Percentiles rank a stretch among this genome's conserved stretches.
These are phyloP conservation scores for Kurtzmaniella fragi DNA, from an alignment of 805 yeast genomes.

Conservation along the genomic window DNA sequence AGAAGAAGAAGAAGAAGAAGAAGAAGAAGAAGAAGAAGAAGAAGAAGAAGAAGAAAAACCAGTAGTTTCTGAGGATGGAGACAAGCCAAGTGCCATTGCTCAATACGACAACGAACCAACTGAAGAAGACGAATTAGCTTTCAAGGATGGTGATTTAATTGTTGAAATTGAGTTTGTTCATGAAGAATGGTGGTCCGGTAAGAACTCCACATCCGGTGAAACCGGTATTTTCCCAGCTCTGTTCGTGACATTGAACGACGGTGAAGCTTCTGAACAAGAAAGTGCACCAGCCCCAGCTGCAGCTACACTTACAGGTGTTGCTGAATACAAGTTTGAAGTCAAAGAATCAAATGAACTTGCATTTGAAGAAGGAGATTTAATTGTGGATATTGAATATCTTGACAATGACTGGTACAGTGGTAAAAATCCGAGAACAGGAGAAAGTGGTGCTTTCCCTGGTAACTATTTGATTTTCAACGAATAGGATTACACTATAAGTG, in stretches of 20 bases:
- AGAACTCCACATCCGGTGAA: slow-evolving; percentile 37
- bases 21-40: slow-evolving; percentile 12
- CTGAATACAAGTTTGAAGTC: slow-evolving; percentile 79
- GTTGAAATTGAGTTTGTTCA: slow-evolving; percentile 65
- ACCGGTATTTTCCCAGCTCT: slow-evolving; percentile 55
- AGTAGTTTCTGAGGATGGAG: slow-evolving; percentile 6
- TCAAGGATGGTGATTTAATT: slow-evolving; percentile 62
- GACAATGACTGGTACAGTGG: slow-evolving; percentile 99
- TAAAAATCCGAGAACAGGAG: slow-evolving; percentile 58
- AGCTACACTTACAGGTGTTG: slow-evolving; percentile 43
- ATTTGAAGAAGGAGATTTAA: slow-evolving; percentile 78
- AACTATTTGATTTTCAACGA: slow-evolving; percentile 58
- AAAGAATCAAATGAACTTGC: slow-evolving; percentile 88
- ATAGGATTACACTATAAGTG: slow-evolving; percentile 23
- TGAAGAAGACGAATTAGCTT: slow-evolving; percentile 70
- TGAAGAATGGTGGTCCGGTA: slow-evolving; percentile 68
- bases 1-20: slow-evolving; percentile 12
- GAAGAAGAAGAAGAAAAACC: slow-evolving; percentile 12
- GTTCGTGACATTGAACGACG: slow-evolving; percentile 36
- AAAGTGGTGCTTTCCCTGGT: slow-evolving; percentile 84
- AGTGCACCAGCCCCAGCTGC: slow-evolving; percentile 11
- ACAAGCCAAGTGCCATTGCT: slow-evolving; percentile 57
- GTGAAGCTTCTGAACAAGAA: slow-evolving; percentile 9
- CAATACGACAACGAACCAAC: slow-evolving; percentile 74
- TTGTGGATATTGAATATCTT: slow-evolving; percentile 77